These are phyloP conservation scores for Pseudocercospora musae DNA, from an alignment of 2,329 filamentous ascomycete genomes.

Conservation along the genomic window DNA sequence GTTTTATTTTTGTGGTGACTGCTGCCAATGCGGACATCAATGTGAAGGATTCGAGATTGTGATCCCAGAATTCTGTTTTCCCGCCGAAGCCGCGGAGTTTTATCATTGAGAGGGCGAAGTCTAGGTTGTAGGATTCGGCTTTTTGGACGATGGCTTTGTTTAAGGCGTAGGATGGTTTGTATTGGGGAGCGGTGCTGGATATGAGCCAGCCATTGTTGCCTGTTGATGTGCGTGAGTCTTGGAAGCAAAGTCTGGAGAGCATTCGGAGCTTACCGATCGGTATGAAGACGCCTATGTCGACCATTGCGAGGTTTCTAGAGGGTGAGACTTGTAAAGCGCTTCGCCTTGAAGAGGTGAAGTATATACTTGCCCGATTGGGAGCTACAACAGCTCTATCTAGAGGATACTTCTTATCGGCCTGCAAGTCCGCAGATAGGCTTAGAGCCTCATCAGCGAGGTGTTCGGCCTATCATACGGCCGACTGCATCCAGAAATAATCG, in stretches of 20 bases:
- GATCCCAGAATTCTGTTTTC: slow-evolving; percentile 16
- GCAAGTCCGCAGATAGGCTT: neutral
- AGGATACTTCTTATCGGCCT: neutral
- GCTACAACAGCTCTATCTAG: slow-evolving; percentile 1
- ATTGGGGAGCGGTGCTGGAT: slow-evolving; percentile 16
- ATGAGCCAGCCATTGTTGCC: slow-evolving; percentile 21
- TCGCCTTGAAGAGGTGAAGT: neutral
- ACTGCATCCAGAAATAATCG: neutral
- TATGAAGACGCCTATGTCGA: slow-evolving; percentile 19
- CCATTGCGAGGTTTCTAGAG: neutral
- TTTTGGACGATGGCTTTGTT: slow-evolving; percentile 17
- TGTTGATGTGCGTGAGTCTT: neutral
- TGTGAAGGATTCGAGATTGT: slow-evolving; percentile 19
- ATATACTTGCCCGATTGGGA: neutral
- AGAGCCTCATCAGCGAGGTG: neutral
- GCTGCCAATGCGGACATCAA: slow-evolving; percentile 15
- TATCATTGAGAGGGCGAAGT: slow-evolving; percentile 20
- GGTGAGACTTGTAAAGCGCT: neutral
- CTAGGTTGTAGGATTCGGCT: slow-evolving; percentile 11
- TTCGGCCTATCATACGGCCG: neutral
- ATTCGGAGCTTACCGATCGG: neutral
- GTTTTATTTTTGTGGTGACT: slow-evolving; percentile 12
- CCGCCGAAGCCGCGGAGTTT: slow-evolving; percentile 18
- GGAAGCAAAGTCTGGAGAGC: neutral
- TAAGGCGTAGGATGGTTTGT: slow-evolving; percentile 14